These are phyloP conservation scores for Tremella fuciformis DNA, from an alignment of 768 basidiomycete species.

Conservation along the genomic window DNA sequence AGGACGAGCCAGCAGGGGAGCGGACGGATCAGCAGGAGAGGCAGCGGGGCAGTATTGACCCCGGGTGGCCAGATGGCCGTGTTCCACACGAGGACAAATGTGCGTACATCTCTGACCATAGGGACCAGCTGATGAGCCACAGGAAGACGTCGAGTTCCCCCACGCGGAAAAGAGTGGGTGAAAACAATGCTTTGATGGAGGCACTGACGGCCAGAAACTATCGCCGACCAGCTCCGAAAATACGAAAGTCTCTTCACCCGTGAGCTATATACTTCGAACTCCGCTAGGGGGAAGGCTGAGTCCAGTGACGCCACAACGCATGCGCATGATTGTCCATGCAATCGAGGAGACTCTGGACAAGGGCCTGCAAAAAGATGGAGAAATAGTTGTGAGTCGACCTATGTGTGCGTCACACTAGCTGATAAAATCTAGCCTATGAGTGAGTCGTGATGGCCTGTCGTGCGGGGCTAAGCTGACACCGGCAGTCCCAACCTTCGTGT, in stretches of 20 bases:
- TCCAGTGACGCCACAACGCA: slow-evolving; percentile 44
- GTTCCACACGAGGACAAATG: slow-evolving; percentile 81
- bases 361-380: slow-evolving; percentile 75
- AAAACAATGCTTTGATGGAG: too few relatives aligned
- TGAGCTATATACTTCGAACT: slow-evolving; percentile 52
- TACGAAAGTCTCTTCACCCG: slow-evolving; percentile 75
- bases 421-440: slow-evolving; percentile 42
- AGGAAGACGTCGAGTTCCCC: slow-evolving; percentile 67
- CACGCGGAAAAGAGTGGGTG: slow-evolving; percentile 79
- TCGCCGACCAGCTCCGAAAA: slow-evolving; percentile 89
- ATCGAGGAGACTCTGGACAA: slow-evolving; percentile 87
- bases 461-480: slow-evolving; percentile 9
- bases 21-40: slow-evolving; percentile 36
- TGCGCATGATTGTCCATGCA: slow-evolving; percentile 84
- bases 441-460: slow-evolving; percentile 19
- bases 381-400: slow-evolving; percentile 69
- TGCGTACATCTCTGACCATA: slow-evolving; percentile 53
- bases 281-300: slow-evolving; percentile 4
- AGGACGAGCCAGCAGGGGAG: slow-evolving; percentile 15
- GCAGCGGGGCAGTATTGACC: slow-evolving; percentile 63
- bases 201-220: slow-evolving; percentile 57
- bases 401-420: slow-evolving; percentile 3
- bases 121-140: slow-evolving; percentile 2
- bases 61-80: slow-evolving; percentile 75
- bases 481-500: slow-evolving; percentile 93